phyloP scores from a whole-genome alignment of 2,329 filamentous ascomycete species.

The Aspergillus carbonarius region DNA sequence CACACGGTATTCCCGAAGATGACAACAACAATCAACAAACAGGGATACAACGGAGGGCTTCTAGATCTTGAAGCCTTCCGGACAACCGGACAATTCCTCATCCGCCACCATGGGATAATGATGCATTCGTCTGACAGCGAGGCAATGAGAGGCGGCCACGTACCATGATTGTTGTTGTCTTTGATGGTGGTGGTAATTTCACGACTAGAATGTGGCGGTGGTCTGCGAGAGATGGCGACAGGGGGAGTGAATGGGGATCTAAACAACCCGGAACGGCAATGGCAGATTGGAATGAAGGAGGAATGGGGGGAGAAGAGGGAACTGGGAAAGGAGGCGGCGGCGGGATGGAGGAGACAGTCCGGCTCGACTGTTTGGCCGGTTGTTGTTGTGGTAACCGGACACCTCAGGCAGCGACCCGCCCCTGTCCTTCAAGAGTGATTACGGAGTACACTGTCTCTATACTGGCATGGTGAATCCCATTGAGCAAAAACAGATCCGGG shows the following conservation, averaged over 20 bases:
- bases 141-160: not conserved
- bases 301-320: constrained; percentile 8
- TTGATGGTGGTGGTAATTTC: not conserved
- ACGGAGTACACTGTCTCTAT: no score
- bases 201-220: constrained; percentile 8
- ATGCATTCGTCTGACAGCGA: not conserved
- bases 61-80: not conserved
- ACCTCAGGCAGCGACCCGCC: constrained; percentile 1
- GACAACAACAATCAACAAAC: not conserved
- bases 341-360: not conserved
- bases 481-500: not conserved
- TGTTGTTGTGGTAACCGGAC: constrained; percentile 26
- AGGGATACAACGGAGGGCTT: not conserved
- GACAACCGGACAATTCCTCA: constrained; percentile 1
- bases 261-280: not conserved
- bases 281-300: constrained; percentile 1
- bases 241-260: not conserved
- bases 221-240: constrained; percentile 4
- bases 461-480: not conserved
- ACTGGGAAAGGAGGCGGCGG: constrained; percentile 8
- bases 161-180: constrained; percentile 14
- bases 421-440: not conserved
- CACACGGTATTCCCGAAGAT: not conserved
- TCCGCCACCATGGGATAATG: not conserved
- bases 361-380: constrained; percentile 3